These are phyloP conservation scores for Murraya koenigii DNA, from an alignment of 345 rosid species.

Conservation along the genomic window DNA sequence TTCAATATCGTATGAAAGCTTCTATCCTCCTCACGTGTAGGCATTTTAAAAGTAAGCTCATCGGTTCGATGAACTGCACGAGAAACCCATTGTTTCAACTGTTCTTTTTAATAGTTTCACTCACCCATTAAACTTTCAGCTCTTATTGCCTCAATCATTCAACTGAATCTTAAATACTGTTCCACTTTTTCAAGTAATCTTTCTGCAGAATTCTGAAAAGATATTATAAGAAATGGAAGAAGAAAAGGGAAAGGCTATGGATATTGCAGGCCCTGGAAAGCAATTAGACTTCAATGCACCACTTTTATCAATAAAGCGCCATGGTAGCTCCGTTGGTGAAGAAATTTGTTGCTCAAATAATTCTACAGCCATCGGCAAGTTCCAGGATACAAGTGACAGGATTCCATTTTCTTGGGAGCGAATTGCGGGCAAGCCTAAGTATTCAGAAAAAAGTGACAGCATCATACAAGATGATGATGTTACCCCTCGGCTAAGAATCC, in stretches of 20 bases:
- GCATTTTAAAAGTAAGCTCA: conserved; percentile 40
- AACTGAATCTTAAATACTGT: not conserved
- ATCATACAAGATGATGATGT: conserved; percentile 19
- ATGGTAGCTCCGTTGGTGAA: conserved; percentile 7
- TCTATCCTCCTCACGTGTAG: conserved; percentile 36
- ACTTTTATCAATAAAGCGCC: conserved; percentile 65
- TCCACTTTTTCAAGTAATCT: not conserved
- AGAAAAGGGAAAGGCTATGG: conserved; percentile 26
- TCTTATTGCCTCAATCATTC: conserved; percentile 5
- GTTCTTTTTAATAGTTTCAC: conserved; percentile 25
- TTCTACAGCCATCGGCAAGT: conserved; percentile 8
- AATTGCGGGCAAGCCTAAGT: conserved; percentile 75
- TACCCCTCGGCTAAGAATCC: conserved; percentile 67
- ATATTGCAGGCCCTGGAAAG: conserved; percentile 40
- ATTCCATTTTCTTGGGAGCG: conserved; percentile 91
- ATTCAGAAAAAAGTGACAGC: conserved; percentile 15
- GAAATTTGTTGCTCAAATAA: conserved; percentile 22
- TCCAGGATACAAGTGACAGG: conserved; percentile 28
- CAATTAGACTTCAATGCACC: conserved; percentile 72
- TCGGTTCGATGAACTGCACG: conserved; percentile 46
- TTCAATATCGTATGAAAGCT: conserved; percentile 6
- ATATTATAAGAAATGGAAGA: conserved; percentile 12
- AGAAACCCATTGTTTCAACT: conserved; percentile 40
- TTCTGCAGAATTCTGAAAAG: not conserved
- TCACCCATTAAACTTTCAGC: conserved; percentile 21